phyloP scores from a whole-genome alignment of 139 green algal genomes.

The Chlamydomonas sp. region DNA sequence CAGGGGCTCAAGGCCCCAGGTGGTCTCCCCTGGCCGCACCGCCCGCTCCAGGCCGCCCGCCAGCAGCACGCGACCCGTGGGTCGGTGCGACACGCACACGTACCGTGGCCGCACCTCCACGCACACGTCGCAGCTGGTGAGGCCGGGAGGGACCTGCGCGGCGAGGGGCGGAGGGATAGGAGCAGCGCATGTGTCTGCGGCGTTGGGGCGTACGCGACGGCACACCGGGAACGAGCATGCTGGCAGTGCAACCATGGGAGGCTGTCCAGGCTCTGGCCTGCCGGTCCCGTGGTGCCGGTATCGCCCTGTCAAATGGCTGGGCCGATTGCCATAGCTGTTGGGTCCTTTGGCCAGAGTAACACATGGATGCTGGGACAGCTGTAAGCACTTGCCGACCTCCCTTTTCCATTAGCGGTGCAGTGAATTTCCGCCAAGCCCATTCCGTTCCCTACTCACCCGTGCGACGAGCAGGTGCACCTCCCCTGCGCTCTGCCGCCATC shows the following conservation, averaged over 20 bases:
- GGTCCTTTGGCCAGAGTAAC: background rate
- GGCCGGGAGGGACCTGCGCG: conserved; percentile 9
- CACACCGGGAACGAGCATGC: no score
- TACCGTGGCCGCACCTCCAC: conserved; percentile 56
- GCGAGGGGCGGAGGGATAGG: background rate
- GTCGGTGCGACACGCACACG: conserved; percentile 15
- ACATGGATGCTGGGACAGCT: background rate
- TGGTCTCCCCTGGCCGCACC: conserved; percentile 72
- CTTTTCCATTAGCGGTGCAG: background rate
- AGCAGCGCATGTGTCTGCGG: background rate
- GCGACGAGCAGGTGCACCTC: conserved; percentile 67
- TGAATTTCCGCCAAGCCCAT: background rate
- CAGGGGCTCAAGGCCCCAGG: background rate
- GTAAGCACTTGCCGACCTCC: no score
- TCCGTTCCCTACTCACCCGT: background rate
- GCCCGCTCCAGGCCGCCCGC: conserved; percentile 71
- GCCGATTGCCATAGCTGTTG: no score
- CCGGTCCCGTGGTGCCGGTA: no score
- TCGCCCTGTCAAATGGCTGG: no score
- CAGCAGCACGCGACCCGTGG: conserved; percentile 64
- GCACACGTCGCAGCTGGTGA: conserved; percentile 34
- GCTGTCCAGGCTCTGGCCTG: no score
- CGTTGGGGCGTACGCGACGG: no score
- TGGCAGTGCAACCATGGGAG: no score
- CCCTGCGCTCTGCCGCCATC: conserved; percentile 76